phyloP scores from a whole-genome alignment of 1,284 basidiomycete species.

The Phlebopus sp. region DNA sequence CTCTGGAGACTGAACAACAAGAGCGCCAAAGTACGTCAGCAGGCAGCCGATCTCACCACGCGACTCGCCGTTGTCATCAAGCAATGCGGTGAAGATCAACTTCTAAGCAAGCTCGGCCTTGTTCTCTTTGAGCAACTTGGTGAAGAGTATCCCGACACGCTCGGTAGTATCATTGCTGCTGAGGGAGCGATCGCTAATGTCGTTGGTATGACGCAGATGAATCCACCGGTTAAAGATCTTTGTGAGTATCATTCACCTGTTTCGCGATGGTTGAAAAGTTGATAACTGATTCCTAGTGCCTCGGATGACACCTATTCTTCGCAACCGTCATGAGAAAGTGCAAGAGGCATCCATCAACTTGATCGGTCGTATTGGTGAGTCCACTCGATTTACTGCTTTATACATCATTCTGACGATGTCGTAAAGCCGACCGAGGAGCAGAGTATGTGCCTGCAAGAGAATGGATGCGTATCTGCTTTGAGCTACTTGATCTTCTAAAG shows the following conservation, averaged over 20 bases:
- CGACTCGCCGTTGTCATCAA: slow-evolving; percentile 97
- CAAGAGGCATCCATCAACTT: slow-evolving; percentile 99
- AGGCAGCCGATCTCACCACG: slow-evolving; percentile 95
- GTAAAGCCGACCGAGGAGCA: slow-evolving; percentile 91
- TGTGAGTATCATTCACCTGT: slow-evolving; percentile 51
- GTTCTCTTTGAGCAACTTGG: slow-evolving; percentile 98
- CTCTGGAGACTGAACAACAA: slow-evolving; percentile 99
- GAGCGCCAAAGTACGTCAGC: slow-evolving; percentile 97
- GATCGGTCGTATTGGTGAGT: slow-evolving; percentile 92
- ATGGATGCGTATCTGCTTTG: slow-evolving; percentile 99
- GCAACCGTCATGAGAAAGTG: slow-evolving; percentile 99
- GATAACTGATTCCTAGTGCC: slow-evolving; percentile 60
- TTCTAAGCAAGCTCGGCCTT: slow-evolving; percentile 94
- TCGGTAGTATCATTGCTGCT: slow-evolving; percentile 98
- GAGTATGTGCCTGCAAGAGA: slow-evolving; percentile 98
- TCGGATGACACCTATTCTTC: slow-evolving; percentile 98
- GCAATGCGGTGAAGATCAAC: slow-evolving; percentile 95
- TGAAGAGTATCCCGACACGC: slow-evolving; percentile 98
- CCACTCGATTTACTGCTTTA: not conserved
- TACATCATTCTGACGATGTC: slow-evolving; percentile 11
- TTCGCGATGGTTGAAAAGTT: slow-evolving; percentile 13
- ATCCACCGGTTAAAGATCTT: slow-evolving; percentile 98
- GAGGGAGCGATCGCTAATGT: slow-evolving; percentile 99
- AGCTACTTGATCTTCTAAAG: slow-evolving; percentile 94
- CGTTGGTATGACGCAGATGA: slow-evolving; percentile 99